These are phyloP conservation scores for Apiospora sp. DNA, from an alignment of 2,329 filamentous ascomycete species.

Conservation along the genomic window DNA sequence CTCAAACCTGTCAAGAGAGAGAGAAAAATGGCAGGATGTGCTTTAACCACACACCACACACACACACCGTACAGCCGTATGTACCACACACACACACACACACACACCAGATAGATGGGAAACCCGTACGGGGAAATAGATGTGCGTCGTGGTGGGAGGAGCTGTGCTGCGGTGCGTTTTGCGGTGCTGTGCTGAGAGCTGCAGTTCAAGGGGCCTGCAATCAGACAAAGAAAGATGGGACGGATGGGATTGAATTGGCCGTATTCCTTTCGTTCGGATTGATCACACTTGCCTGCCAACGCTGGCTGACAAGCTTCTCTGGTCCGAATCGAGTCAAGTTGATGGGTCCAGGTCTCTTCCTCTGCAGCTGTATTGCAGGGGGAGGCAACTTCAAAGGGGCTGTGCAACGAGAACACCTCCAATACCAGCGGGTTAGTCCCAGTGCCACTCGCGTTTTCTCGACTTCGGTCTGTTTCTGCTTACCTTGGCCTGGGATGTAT, in stretches of 20 bases:
- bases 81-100: conserved; percentile 15
- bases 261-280: conserved; percentile 22
- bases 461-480: conserved; percentile 23
- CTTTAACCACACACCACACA: conserved; percentile 19
- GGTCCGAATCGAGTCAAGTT: conserved; percentile 21
- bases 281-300: conserved; percentile 13
- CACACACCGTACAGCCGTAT: neutral
- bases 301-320: conserved; percentile 24
- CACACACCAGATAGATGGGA: conserved; percentile 12
- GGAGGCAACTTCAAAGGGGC: conserved; percentile 16
- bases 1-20: conserved; percentile 2
- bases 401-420: conserved; percentile 23
- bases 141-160: conserved; percentile 2
- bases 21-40: neutral
- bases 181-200: conserved; percentile 19
- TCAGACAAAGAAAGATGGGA: conserved; percentile 29
- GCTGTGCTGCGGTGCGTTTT: neutral
- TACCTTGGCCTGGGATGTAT: conserved; percentile 12
- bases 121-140: conserved; percentile 15
- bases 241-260: conserved; percentile 28
- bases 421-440: conserved; percentile 4
- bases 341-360: conserved; percentile 20
- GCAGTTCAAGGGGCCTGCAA: conserved; percentile 21
- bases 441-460: conserved; percentile 31
- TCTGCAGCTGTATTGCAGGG: conserved; percentile 25